Base-by-base conservation (phyloP, 495 filamentous ascomycete species). In the Penicillium ucsense region DNA sequence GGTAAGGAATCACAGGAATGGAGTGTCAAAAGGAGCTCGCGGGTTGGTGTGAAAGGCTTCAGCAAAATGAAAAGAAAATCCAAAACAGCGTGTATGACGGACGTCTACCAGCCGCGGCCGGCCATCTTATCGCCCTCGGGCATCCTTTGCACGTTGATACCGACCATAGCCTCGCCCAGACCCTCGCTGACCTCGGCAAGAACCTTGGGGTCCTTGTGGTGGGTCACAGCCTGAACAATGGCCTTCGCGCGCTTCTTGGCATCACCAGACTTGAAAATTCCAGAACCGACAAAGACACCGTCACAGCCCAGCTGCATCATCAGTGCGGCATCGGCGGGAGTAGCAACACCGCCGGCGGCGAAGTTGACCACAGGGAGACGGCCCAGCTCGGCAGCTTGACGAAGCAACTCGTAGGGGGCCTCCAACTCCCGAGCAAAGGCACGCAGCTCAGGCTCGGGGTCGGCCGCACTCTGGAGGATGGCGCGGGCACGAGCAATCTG, bases 251-350 rank as follows among this genome's bases (percentile, higher is more conserved):
- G 76, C 77, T 88, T 83, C 40, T 80, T 75, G 27, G 92, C 85
- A 68, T 97, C 82, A 8, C 90, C 94, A 8, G 77, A 83, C 80
- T 98, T 98, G 76, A 98, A 98, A 66, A 98, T 97, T 35, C 92
- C 92, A 39, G 81, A 86, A 31, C 92, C 92, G 39, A 98, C 92
- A 60, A 98, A 98, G 31, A 98, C 92, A 46, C 92, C 92, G 61
- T 98, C 92, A 62, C 92, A 98, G 49, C 92, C 92, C 46, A 98
- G 70, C 71, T 96, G 89, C 92, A 98, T 98, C 92, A 98, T 98
- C 35, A 98, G 75, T 31, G 92, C 92, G 9, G 92, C 92, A 73
- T 98, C 92, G 3, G 92, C 92, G 1, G 92, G 92, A 8, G 92
- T 98, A 8, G 92, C 92, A 35, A 98, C 82, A 44, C 92, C 92